Conservation (phyloP, 257 asterid species). For the Fraxinus excelsior region DNA sequence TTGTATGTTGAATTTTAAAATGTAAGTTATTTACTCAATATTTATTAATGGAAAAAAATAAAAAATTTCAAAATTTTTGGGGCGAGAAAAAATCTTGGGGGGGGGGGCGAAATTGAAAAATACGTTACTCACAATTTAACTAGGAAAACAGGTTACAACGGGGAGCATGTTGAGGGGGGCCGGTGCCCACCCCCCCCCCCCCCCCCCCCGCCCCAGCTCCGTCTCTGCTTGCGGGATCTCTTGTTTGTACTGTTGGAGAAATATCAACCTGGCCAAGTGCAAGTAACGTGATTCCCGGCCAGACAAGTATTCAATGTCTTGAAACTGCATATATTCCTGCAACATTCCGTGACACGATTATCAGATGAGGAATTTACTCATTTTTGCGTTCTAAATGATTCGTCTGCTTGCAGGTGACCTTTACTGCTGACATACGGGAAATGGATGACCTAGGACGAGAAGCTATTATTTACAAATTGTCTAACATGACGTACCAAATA, state of each 20-base stretch:
- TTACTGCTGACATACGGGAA: slow-evolving; percentile 88
- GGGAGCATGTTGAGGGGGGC: no score
- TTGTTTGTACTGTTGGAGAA: slow-evolving; percentile 96
- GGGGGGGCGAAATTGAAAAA: no score
- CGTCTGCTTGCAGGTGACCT: slow-evolving; percentile 59
- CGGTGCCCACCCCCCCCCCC: no score
- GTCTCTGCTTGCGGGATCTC: slow-evolving; percentile 91
- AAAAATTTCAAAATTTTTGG: no score
- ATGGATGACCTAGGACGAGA: slow-evolving; percentile 90
- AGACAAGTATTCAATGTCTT: slow-evolving; percentile 55
- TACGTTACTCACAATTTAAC: no score
- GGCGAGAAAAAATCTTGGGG: no score
- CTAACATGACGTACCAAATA: slow-evolving; percentile 61
- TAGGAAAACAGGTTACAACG: no score
- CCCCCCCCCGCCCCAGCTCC: no score
- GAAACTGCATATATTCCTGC: not conserved
- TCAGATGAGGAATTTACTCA: slow-evolving; percentile 9
- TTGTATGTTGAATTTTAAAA: no score
- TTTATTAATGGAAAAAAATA: no score
- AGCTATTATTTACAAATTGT: slow-evolving; percentile 75
- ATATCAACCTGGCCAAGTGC: slow-evolving; percentile 99
- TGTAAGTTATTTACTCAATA: no score
- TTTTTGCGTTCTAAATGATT: not conserved
- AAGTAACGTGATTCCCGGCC: slow-evolving; percentile 97
- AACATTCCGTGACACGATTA: not conserved